Evolutionary conservation across 225 moss, liverwort and hornwort genomes (phyloP).

Genomic region (Pleurozium schreberi): DNA sequence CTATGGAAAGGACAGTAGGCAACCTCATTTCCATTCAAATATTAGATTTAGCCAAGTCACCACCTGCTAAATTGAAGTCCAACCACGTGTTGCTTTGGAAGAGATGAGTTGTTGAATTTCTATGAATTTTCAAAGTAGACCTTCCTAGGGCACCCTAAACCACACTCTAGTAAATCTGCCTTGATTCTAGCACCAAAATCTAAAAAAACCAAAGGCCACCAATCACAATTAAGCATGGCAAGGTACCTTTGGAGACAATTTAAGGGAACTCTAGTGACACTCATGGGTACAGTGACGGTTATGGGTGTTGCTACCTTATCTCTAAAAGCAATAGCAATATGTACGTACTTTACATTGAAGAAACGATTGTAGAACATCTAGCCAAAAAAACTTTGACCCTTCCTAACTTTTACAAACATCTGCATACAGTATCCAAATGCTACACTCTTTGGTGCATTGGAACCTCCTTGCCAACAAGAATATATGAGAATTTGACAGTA

Average conservation of each 20-base stretch:
- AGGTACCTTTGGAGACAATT: too few relatives aligned
- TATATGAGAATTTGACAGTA: background rate
- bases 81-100: background rate
- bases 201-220: too few relatives aligned
- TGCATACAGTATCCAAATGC: background rate
- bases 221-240: too few relatives aligned
- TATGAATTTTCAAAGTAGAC: too few relatives aligned
- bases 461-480: background rate
- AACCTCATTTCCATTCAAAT: background rate
- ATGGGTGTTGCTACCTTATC: too few relatives aligned
- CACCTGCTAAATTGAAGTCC: background rate
- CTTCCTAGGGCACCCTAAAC: too few relatives aligned
- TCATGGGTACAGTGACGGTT: too few relatives aligned
- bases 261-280: too few relatives aligned
- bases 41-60: background rate
- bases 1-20: background rate
- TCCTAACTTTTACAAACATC: background rate
- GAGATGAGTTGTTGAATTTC: background rate
- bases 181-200: too few relatives aligned
- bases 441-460: background rate
- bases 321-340: background rate
- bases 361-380: background rate
- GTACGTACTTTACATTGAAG: background rate
- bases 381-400: background rate
- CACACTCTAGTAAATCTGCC: too few relatives aligned